phyloP scores from a whole-genome alignment of 2,329 filamentous ascomycete genomes.

The Calonectria ilicicola region DNA sequence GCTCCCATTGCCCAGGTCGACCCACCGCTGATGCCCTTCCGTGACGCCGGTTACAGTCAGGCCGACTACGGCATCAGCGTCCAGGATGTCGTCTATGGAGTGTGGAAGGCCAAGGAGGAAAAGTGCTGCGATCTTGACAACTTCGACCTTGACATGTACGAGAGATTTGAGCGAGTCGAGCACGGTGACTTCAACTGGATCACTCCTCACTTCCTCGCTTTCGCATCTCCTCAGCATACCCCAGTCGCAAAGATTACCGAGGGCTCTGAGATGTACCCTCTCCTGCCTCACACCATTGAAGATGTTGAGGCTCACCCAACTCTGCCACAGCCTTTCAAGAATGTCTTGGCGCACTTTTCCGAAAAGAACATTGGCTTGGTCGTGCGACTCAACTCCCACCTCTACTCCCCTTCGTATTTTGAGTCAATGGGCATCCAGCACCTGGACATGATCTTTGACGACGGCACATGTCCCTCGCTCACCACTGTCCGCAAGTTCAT shows the following conservation, averaged over 20 bases:
- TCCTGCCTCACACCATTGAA: conserved; percentile 80
- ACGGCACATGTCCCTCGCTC: conserved; percentile 93
- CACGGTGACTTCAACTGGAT: conserved; percentile 99
- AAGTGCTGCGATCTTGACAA: conserved; percentile 90
- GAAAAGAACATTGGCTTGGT: conserved; percentile 92
- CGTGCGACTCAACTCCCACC: conserved; percentile 92
- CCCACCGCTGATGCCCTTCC: conserved; percentile 97
- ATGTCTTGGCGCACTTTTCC: conserved; percentile 90
- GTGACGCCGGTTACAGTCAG: conserved; percentile 97
- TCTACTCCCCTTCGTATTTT: conserved; percentile 98
- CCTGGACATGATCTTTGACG: conserved; percentile 99
- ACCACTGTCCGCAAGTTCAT: conserved; percentile 95
- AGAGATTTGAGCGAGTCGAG: conserved; percentile 94
- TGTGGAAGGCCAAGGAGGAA: conserved; percentile 99
- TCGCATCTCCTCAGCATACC: conserved; percentile 91
- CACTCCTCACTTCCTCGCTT: conserved; percentile 93
- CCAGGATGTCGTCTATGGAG: conserved; percentile 97
- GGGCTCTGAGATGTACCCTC: conserved; percentile 78
- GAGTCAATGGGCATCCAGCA: conserved; percentile 95
- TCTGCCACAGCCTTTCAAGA: conserved; percentile 91
- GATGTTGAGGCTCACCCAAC: conserved; percentile 77
- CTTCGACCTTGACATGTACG: conserved; percentile 97
- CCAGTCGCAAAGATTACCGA: conserved; percentile 79
- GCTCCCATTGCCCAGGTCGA: conserved; percentile 97
- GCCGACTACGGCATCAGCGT: conserved; percentile 96